phyloP scores from a whole-genome alignment of 495 filamentous ascomycete species.

The Hyaloscypha variabilis region DNA sequence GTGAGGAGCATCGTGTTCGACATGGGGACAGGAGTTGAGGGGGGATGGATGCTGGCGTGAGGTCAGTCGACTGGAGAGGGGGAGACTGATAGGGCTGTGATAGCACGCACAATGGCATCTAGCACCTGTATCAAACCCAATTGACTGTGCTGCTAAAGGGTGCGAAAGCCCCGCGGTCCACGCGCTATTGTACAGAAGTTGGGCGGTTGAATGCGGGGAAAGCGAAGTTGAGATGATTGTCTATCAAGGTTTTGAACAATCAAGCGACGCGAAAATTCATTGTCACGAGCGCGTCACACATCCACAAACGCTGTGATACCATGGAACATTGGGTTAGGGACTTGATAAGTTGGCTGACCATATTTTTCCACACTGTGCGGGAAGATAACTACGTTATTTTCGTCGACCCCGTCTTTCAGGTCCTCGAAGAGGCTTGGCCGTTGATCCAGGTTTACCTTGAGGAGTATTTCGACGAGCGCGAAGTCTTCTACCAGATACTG shows the following conservation, averaged over 20 bases:
- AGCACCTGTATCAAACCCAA: constrained; percentile 1
- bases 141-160: not conserved
- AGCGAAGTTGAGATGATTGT: not conserved
- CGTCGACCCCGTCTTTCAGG: not conserved
- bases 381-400: not conserved
- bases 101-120: constrained; percentile 27
- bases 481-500: not conserved
- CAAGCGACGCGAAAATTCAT: not conserved
- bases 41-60: constrained; percentile 17
- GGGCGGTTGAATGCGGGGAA: not conserved
- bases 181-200: not conserved
- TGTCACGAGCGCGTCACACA: not conserved
- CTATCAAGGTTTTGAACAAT: not conserved
- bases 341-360: not conserved
- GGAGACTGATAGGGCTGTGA: not conserved
- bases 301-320: not conserved
- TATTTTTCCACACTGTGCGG: not conserved
- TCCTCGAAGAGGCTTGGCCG: not conserved
- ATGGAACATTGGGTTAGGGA: not conserved
- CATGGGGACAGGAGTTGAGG: constrained; percentile 12
- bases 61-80: constrained; percentile 2
- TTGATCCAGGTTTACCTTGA: not conserved
- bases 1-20: constrained; percentile 35
- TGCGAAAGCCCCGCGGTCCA: not conserved
- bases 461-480: not conserved